Conservation (phyloP, 2,329 filamentous ascomycete genomes). For the Botrytis aclada region DNA sequence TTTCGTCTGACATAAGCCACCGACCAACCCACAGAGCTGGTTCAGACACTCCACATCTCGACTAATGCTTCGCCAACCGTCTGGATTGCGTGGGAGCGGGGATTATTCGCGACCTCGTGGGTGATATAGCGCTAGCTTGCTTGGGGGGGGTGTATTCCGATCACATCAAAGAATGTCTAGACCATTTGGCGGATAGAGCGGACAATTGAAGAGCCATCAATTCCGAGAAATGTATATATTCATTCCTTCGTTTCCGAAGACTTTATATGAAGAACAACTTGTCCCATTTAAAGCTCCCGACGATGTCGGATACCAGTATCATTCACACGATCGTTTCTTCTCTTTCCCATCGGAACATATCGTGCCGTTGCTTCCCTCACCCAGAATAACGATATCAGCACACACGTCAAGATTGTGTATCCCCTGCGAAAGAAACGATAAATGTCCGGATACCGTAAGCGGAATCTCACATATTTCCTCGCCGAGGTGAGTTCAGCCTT, state of each 20-base stretch:
- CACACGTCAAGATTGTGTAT: neutral
- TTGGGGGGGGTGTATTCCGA: neutral
- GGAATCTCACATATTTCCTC: neutral
- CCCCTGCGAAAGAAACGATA: neutral
- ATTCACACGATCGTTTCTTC: neutral
- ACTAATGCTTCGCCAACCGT: neutral
- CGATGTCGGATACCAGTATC: neutral
- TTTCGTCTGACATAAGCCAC: slow-evolving; percentile 2
- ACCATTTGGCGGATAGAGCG: neutral
- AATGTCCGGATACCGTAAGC: neutral
- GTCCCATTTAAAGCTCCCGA: neutral
- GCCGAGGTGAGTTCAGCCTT: slow-evolving; percentile 9
- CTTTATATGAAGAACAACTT: neutral
- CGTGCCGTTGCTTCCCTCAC: neutral
- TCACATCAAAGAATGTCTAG: neutral
- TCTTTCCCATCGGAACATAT: neutral
- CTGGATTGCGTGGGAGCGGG: neutral
- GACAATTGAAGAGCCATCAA: neutral
- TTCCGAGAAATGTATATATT: neutral
- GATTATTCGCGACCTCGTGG: neutral
- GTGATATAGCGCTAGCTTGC: neutral
- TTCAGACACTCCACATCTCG: neutral
- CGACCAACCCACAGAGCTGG: neutral
- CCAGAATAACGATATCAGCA: neutral
- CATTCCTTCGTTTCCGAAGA: neutral